Conservation (phyloP, 2,329 filamentous ascomycete genomes). For the Ascochyta fabae region DNA sequence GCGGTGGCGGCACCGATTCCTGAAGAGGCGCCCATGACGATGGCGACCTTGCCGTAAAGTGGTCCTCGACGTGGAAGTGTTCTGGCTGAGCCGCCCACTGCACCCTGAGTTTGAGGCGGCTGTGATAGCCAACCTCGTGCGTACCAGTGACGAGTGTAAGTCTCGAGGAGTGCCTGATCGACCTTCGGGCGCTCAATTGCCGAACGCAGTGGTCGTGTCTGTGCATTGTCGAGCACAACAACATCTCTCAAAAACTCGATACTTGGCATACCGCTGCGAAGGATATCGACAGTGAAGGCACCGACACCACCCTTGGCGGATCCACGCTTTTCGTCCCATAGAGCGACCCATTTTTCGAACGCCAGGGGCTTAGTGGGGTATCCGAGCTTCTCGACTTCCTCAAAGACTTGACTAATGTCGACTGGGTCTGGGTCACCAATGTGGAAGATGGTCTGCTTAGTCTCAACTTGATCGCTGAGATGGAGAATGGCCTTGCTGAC, state of each 20-base stretch:
- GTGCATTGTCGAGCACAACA: slow-evolving; percentile 74
- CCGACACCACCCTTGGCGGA: slow-evolving; percentile 70
- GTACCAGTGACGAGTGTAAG: slow-evolving; percentile 81
- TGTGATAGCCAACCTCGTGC: slow-evolving; percentile 76
- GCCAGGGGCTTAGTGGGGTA: slow-evolving; percentile 70
- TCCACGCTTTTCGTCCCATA: slow-evolving; percentile 76
- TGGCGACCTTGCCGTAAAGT: slow-evolving; percentile 71
- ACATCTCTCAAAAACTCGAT: slow-evolving; percentile 74
- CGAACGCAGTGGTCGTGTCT: slow-evolving; percentile 66
- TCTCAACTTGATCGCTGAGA: slow-evolving; percentile 68
- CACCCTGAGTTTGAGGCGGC: slow-evolving; percentile 62
- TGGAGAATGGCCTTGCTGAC: slow-evolving; percentile 76
- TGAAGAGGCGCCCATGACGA: slow-evolving; percentile 80
- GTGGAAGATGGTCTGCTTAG: slow-evolving; percentile 72
- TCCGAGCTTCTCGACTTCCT: slow-evolving; percentile 68
- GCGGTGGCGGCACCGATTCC: slow-evolving; percentile 81
- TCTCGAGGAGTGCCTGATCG: slow-evolving; percentile 73
- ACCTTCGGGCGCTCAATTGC: slow-evolving; percentile 71
- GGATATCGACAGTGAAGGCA: slow-evolving; percentile 78
- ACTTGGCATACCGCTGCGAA: slow-evolving; percentile 80
- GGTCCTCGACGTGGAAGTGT: slow-evolving; percentile 61
- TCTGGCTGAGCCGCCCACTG: slow-evolving; percentile 53
- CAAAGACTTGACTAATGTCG: slow-evolving; percentile 69
- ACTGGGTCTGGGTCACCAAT: slow-evolving; percentile 76
- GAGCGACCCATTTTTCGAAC: slow-evolving; percentile 76